Evolutionary conservation across 768 basidiomycete species (phyloP).

Genomic region (Clavaria fumosa): DNA sequence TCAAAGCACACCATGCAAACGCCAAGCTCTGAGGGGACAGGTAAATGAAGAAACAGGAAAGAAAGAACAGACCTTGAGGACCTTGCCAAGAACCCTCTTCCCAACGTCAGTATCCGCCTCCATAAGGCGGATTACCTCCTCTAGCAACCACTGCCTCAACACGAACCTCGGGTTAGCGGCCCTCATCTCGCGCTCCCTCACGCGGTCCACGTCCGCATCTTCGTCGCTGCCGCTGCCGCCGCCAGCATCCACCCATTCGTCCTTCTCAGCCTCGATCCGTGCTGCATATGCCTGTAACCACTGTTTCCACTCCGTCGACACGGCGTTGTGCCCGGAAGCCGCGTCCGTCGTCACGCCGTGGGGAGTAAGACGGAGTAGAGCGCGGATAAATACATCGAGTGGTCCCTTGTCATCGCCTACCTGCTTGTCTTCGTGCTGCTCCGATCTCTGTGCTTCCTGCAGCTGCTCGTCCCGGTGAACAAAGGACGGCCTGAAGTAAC

Average conservation of each 20-base stretch:
- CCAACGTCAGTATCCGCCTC: constrained; percentile 50
- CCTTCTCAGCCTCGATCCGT: constrained; percentile 39
- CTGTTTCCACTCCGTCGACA: constrained; percentile 33
- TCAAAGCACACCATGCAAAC: too few relatives aligned
- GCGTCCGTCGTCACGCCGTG: constrained; percentile 31
- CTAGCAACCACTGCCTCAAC: constrained; percentile 88
- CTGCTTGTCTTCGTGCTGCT: too few relatives aligned
- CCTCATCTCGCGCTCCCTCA: constrained; percentile 35
- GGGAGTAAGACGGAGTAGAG: constrained; percentile 32
- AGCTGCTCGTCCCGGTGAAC: too few relatives aligned
- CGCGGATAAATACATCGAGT: constrained; percentile 28
- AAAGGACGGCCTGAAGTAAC: constrained; percentile 39
- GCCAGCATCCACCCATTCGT: constrained; percentile 32
- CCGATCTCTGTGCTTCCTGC: too few relatives aligned
- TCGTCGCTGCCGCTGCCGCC: too few relatives aligned
- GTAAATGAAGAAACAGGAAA: background rate
- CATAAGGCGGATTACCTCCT: constrained; percentile 74
- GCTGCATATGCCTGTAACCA: constrained; percentile 54
- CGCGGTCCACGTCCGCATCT: constrained; percentile 31
- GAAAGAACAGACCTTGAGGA: constrained; percentile 49
- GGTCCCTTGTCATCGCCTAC: too few relatives aligned
- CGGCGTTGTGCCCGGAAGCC: constrained; percentile 25
- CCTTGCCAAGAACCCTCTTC: constrained; percentile 58
- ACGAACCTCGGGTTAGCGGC: constrained; percentile 81
- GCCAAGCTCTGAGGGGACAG: constrained; percentile 21